Conservation (phyloP, 2,329 filamentous ascomycete species). For the Penicillium aurantiogriseum region DNA sequence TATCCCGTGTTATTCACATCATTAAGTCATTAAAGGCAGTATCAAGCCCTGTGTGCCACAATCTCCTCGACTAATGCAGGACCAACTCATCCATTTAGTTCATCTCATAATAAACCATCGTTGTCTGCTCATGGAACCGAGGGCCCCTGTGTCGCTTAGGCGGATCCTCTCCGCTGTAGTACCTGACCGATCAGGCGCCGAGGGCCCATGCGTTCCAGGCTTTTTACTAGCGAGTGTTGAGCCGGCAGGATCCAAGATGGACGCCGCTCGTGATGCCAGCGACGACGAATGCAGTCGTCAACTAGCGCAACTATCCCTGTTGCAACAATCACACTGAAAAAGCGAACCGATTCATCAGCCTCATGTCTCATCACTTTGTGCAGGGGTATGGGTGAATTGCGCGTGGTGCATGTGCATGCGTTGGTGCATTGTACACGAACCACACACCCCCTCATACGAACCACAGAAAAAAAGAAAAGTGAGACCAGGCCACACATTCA, state of each 20-base stretch:
- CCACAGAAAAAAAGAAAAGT: not conserved
- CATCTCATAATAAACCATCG: not conserved
- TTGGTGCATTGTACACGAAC: conserved; percentile 9
- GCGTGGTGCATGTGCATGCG: conserved; percentile 1
- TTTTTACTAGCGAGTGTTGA: conserved; percentile 52
- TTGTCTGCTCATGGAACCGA: not conserved
- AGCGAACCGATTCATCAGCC: conserved; percentile 8
- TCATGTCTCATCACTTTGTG: not conserved
- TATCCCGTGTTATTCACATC: conserved; percentile 8
- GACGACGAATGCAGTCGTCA: conserved; percentile 84
- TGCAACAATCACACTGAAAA: conserved; percentile 72
- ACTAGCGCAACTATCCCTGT: conserved; percentile 87
- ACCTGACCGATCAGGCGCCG: conserved; percentile 63
- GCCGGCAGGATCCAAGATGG: conserved; percentile 55
- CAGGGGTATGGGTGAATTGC: not conserved
- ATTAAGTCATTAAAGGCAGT: conserved; percentile 10
- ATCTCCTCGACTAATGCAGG: conserved; percentile 1
- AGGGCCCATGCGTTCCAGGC: conserved; percentile 62
- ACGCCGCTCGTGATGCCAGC: conserved; percentile 62
- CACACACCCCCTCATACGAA: not conserved
- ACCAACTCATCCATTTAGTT: conserved; percentile 1
- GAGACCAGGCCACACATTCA: not conserved
- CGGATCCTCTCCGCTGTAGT: conserved; percentile 54
- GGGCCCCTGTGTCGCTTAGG: conserved; percentile 18
- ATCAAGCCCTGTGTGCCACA: conserved; percentile 2